Base-by-base conservation (phyloP, 176 grass and related monocot genomes). In the Typha latifolia region DNA sequence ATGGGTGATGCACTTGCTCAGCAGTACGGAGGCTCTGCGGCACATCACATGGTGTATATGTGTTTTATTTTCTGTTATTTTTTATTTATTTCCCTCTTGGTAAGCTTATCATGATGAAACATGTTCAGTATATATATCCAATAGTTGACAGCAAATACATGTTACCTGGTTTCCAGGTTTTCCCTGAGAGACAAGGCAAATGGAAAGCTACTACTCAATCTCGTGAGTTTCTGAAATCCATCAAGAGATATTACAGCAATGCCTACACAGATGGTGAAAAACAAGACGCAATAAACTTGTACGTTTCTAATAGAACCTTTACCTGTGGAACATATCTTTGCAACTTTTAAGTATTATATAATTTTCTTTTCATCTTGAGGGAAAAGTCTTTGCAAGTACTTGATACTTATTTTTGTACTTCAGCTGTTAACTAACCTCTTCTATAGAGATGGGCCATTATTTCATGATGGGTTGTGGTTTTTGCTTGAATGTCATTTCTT, bases 191-290 rank as follows among this genome's bases (percentile, higher is more conserved):
- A 53, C 93, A 92, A 89, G 93, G 93, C 53, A 97, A 86, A 62
- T 97, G 93, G 93, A 97, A 84, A 79, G 93, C 93, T 78, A 92
- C 93, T 23, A 97, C 93, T 63, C 93, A 97, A 48, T 97, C 93
- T 82, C 78, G 93, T 57, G 88, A 97, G 49, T 86, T 97, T 69
- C 69, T 97, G 12, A 97, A 97, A 81, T 90, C 93, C 69, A 97
- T 97, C 72, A 86, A 80, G 64, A 85, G 93, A 22, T 97, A 97
- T 75, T 97, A 97, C 61, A 92, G 89, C 81, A 97, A 97, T 82
- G 79, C 89, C 31, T 97, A 92, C 73, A 92, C 88, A 57, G 94
- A 97, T 78, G 93, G 88, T 51, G 94, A 97, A 80, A 97, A 97
- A 80, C 93, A 97, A 78, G 94, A 97, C 78, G 88, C 94, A 53